phyloP scores from a whole-genome alignment of 73 alveolate species.

The Tetrahymena borealis region DNA sequence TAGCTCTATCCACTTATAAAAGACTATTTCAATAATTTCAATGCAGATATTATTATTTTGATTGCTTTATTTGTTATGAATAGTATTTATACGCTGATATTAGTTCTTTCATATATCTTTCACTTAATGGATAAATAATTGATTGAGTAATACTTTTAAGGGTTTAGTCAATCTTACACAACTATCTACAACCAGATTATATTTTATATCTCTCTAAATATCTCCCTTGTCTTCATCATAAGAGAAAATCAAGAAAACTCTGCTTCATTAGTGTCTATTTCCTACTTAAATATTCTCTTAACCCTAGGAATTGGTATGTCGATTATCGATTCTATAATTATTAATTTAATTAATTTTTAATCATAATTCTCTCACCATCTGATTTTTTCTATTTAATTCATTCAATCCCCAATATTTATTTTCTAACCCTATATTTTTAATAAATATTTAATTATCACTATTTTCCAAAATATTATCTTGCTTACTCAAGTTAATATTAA shows the following conservation, averaged over 20 bases:
- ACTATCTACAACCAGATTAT: background rate
- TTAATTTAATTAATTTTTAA: background rate
- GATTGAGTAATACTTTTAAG: background rate
- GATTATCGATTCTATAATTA: background rate
- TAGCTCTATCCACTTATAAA: too few species aligned
- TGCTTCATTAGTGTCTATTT: background rate
- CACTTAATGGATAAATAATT: background rate
- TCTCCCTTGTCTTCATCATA: background rate
- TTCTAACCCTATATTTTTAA: background rate
- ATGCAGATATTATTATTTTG: too few species aligned
- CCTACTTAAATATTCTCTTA: background rate
- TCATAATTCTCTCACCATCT: background rate
- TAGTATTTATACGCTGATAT: background rate
- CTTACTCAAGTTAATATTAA: background rate
- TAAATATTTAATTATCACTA: background rate
- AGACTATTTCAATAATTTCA: too few species aligned
- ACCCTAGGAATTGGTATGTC: background rate
- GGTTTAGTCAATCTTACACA: background rate
- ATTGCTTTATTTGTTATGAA: too few species aligned
- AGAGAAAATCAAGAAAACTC: background rate
- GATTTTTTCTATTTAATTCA: background rate
- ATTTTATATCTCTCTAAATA: background rate
- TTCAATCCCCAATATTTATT: background rate
- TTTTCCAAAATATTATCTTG: background rate
- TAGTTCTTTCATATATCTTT: background rate